Base-by-base conservation (phyloP, 2,329 filamentous ascomycete species). In the Fusarium decemcellulare region DNA sequence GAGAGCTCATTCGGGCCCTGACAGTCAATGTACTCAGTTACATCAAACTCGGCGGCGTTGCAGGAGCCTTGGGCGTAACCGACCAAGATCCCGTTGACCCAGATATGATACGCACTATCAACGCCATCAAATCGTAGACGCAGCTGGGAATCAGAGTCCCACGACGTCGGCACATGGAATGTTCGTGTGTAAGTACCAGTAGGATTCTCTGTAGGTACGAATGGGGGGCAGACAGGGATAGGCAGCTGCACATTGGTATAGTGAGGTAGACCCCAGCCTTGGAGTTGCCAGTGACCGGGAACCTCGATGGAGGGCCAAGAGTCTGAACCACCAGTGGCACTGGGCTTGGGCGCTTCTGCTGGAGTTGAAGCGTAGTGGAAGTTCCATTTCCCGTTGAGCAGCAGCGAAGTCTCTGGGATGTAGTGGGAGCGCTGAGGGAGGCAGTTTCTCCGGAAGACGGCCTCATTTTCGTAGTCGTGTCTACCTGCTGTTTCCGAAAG, bases 301-400 rank as follows among this genome's bases (percentile, higher is more conserved):
- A 53, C 50, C n/a, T 53, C 23, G 23, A 53, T 53, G 9, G 16
- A n/a, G 10, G 6, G 11, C 50, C 50, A 53, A n/a, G 50, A 40
- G 23, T 34, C 36, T 11, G 7, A 10, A 7, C 8, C 23, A 15
- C 9, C 8, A n/a, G 12, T 29, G 15, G 14, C 15, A 23, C 4
- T 39, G 23, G 16, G 8, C 34, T 6, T n/a, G 36, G 6, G 48
- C 18, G 8, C 23, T 23, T 52, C 48, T 18, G 29, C 30, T 18
- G 48, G 48, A 11, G 32, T 52, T 5, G 48, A 11, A 5, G 48
- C 48, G 18, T 52, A 52, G 16, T 52, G 48, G n/a, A 52, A 52
- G 18, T 52, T 18, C 48, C 48, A 52, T 37, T 36, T 39, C 7
- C 48, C 48, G 27, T 55, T 55, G 16, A 44, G 37, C 7, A 34